Conservation (phyloP, 1,284 basidiomycete genomes). For the Sphagnurus paluster region DNA sequence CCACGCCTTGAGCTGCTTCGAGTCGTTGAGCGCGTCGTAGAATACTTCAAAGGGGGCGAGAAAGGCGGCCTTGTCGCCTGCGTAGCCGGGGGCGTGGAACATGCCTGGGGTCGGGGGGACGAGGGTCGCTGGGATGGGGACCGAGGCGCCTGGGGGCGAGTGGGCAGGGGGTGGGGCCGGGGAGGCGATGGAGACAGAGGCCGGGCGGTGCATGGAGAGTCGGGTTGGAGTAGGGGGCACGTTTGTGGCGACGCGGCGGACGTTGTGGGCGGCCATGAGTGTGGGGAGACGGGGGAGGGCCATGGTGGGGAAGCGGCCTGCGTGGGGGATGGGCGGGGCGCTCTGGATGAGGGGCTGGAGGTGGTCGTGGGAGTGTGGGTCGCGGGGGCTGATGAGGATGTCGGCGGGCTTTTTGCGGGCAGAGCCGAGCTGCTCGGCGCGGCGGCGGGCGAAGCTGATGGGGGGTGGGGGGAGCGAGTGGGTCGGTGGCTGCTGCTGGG, state of each 20-base stretch:
- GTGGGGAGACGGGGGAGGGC: slow-evolving; percentile 65
- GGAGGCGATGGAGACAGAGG: slow-evolving; percentile 12
- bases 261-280: slow-evolving; percentile 43
- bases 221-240: slow-evolving; percentile 76
- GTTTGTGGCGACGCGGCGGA: slow-evolving; percentile 49
- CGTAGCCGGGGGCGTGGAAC: slow-evolving; percentile 57
- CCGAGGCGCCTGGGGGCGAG: slow-evolving; percentile 52
- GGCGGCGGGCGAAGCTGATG: slow-evolving; percentile 72
- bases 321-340: slow-evolving; percentile 64
- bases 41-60: slow-evolving; percentile 76
- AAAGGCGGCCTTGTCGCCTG: slow-evolving; percentile 70
- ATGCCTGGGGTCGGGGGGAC: slow-evolving; percentile 67
- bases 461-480: slow-evolving; percentile 59
- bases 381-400: slow-evolving; percentile 70
- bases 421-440: slow-evolving; percentile 58
- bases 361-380: slow-evolving; percentile 51
- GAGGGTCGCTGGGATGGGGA: slow-evolving; percentile 60
- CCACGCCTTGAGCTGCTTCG: slow-evolving; percentile 71
- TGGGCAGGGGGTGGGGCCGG: slow-evolving; percentile 1
- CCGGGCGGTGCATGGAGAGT: slow-evolving; percentile 47
- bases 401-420: slow-evolving; percentile 74
- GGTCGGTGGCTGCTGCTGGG: slow-evolving; percentile 19
- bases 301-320: slow-evolving; percentile 56
- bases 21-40: slow-evolving; percentile 76
- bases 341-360: slow-evolving; percentile 70